A percentile compares a stretch with the other conserved stretches of the same genome.
These are phyloP conservation scores for Lichtheimia ornata DNA, from an alignment of 371 early-diverging fungal species.

Conservation along the genomic window DNA sequence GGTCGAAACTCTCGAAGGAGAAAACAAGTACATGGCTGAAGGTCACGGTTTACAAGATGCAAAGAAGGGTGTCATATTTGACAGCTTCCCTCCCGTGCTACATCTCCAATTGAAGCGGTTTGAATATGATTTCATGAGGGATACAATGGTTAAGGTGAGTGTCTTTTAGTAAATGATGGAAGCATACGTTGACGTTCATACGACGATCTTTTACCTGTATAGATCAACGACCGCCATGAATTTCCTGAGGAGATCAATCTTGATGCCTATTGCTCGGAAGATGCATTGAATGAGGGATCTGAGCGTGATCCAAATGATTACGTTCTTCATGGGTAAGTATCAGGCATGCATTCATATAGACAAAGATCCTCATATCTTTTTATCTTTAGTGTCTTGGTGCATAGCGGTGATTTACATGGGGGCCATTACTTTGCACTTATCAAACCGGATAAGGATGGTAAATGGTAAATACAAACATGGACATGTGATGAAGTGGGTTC, in stretches of 20 bases:
- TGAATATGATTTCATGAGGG: constrained; percentile 93
- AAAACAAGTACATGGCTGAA: constrained; percentile 97
- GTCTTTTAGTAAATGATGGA: neutral
- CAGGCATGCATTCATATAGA: neutral
- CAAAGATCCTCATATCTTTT: neutral
- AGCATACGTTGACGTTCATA: neutral
- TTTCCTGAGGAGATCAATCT: constrained; percentile 91
- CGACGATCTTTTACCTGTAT: neutral
- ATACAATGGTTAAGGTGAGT: constrained; percentile 87
- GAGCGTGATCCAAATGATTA: constrained; percentile 71
- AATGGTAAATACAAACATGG: constrained; percentile 58
- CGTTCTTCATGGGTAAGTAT: constrained; percentile 71
- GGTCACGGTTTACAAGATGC: constrained; percentile 96
- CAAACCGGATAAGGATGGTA: constrained; percentile 78
- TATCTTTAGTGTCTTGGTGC: constrained; percentile 86
- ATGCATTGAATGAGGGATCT: constrained; percentile 40
- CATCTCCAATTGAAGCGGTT: constrained; percentile 98
- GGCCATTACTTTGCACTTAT: constrained; percentile 98
- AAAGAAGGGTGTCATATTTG: constrained; percentile 94
- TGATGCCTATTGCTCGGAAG: constrained; percentile 70
- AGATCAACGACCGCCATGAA: constrained; percentile 96
- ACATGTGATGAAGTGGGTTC: neutral
- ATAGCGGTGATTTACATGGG: constrained; percentile 92
- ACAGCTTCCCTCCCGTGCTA: constrained; percentile 93
- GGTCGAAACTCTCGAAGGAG: constrained; percentile 93